Base-by-base conservation (phyloP, 257 asterid species). In the Ilex aquifolium region DNA sequence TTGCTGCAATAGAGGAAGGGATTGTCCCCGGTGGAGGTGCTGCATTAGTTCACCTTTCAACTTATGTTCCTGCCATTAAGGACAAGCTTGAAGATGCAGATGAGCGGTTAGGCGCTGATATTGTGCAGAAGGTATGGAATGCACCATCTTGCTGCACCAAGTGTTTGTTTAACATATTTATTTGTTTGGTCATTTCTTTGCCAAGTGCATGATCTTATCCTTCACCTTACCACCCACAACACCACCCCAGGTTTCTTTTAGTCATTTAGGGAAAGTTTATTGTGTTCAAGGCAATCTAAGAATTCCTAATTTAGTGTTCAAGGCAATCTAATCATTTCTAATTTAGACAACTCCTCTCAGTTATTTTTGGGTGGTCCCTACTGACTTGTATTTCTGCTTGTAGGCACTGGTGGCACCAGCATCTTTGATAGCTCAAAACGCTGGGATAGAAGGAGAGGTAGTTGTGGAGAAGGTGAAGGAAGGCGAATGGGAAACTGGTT, bases 11-110 rank as follows among this genome's bases (percentile, higher is more conserved):
- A 56, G 99, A 93, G 79, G 99, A 93, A 80, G 99, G 99, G 44
- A 90, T 93, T 56, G 97, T 93, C 32, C 99, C 99, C 1, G 99
- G 99, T 52, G 99, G 97, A 17, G 97, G 99, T 32, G 99, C 99
- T 21, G 97, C 99, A 2, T 76, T 85, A 7, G 99, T 85, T 63
- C 99, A 93, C 74, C 82, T 93, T 44, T 87, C 97, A 1, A 69
- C 80, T 29, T 66, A 0, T 36, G 92, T 93, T 60, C 95, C 99
- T 42, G 82, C 88, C n/a, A 84, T 93, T n/a, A 93, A 87, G 84
- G 99, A 85, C 49, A 80, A 63, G 60, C 65, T 93, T 6, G 95
- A 84, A 63, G 97, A 90, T 65, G 75, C 95, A 2, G 57, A 53
- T 53, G 57, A 53, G 30, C 57, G 57, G 46, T 77, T 93, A 11